Base-by-base conservation (phyloP, 2,329 filamentous ascomycete genomes). In the Mycosphaerelloides madeirae region DNA sequence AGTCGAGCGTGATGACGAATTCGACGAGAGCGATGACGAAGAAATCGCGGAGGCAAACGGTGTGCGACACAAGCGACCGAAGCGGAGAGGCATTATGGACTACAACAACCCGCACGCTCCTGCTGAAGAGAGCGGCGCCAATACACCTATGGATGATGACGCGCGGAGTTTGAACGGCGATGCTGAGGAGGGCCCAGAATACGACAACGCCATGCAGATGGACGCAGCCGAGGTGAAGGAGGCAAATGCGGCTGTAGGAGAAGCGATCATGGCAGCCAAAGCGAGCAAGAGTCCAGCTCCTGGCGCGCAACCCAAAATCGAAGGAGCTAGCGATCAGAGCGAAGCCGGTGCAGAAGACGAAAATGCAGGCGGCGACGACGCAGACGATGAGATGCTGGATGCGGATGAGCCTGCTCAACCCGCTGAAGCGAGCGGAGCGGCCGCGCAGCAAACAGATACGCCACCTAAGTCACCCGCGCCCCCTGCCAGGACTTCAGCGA, bases 21-120 rank as follows among this genome's bases (percentile, higher is more conserved):
- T 90, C 33, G 86, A 89, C 47, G 86, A 93, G 33, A 94, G 87
- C 52, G 89, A 95, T 49, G 88, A 95, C 48, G 91, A 97, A 57
- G 88, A 95, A 9, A 80, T 88, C 66, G 79, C 79, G 32, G 73
- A 74, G 32, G 76, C 78, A 29, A 87, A 93, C 54, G 91, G 89
- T 13, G 77, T 89, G 31, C 82, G 78, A 40, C 78, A 81, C 54
- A 69, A 69, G 29, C 60, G 57, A 14, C 61, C 67, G 39, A 72
- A 73, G 52, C 65, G 75, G 49, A 70, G 77, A 38, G 79, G 83
- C 47, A 80, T 83, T 44, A 77, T 77, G 65, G 80, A 82, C 54
- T 78, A 76, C 58, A 70, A 74, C 41, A 81, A 83, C 50, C 68
- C 78, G 1, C 69, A 80, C 51, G 68, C 70, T n/a, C 69, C 68